These are phyloP conservation scores for Camillea tinctor DNA, from an alignment of 2,329 filamentous ascomycete genomes.

Conservation along the genomic window DNA sequence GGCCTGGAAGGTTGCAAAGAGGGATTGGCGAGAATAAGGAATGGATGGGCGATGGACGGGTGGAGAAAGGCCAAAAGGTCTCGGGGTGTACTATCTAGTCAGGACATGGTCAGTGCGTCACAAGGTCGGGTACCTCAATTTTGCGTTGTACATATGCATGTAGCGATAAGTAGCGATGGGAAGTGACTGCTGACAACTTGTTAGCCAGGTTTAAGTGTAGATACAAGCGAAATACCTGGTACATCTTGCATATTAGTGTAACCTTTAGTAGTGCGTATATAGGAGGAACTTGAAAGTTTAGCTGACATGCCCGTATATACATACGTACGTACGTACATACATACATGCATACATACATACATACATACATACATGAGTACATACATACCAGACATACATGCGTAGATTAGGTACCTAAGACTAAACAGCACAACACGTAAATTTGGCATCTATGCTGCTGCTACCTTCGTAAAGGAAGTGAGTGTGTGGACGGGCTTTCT, in stretches of 20 bases:
- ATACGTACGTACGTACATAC: too few relatives aligned
- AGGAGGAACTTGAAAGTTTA: too few relatives aligned
- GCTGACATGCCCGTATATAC: too few relatives aligned
- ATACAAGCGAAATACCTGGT: neutral
- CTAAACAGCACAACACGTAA: too few relatives aligned
- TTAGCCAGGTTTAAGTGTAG: neutral
- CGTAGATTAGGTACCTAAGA: too few relatives aligned
- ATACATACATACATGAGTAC: too few relatives aligned
- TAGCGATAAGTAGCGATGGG: neutral
- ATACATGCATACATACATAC: too few relatives aligned
- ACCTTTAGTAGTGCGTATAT: too few relatives aligned
- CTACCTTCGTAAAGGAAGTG: too few relatives aligned
- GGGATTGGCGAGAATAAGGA: neutral
- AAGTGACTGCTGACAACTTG: neutral
- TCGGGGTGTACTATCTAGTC: neutral
- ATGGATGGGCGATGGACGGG: slow-evolving; percentile 3
- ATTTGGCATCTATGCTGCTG: too few relatives aligned
- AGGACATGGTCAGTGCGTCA: neutral
- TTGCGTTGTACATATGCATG: neutral
- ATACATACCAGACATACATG: too few relatives aligned
- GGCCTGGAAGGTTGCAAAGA: neutral
- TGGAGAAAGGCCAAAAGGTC: neutral
- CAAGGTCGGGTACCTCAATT: neutral
- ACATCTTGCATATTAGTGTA: neutral
- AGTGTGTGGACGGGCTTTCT: too few relatives aligned